Percentiles rank a stretch among this genome's conserved stretches.
Evolutionary conservation across 1,284 basidiomycete species (phyloP).

Genomic region (Hortiboletus rubellus): DNA sequence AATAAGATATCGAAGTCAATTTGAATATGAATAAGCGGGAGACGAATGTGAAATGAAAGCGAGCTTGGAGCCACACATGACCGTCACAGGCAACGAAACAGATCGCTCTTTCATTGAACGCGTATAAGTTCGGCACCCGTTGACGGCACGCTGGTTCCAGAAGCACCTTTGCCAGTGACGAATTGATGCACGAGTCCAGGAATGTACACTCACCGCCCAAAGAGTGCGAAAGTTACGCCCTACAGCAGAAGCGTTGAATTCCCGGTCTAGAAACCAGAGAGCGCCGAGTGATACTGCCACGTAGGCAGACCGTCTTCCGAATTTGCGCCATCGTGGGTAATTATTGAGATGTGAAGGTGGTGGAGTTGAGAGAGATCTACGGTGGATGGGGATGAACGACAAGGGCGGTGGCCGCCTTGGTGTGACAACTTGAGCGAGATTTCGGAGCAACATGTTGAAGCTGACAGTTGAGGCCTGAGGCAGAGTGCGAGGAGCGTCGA

Average conservation of each 20-base stretch:
- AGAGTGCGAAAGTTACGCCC: conserved; percentile 64
- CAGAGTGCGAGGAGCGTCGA: background rate
- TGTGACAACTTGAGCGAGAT: background rate
- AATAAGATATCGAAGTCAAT: background rate
- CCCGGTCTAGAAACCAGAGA: conserved; percentile 54
- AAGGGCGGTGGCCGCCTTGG: background rate
- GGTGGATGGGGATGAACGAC: background rate
- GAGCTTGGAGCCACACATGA: background rate
- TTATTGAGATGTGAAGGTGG: background rate
- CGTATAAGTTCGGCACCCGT: background rate
- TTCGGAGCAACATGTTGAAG: conserved; percentile 6
- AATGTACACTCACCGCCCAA: conserved; percentile 52
- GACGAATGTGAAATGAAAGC: background rate
- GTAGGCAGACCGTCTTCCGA: conserved; percentile 39
- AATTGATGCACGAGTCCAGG: background rate
- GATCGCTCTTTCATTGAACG: background rate
- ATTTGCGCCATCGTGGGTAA: conserved; percentile 13
- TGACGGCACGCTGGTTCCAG: background rate
- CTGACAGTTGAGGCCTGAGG: background rate
- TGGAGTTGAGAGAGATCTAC: background rate
- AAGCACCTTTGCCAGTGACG: background rate
- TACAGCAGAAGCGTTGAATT: conserved; percentile 69
- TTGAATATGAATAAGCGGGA: background rate
- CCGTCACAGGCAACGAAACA: background rate
- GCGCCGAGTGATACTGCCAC: conserved; percentile 42